These are phyloP conservation scores for Endothia cerciana DNA, from an alignment of 2,329 filamentous ascomycete species.

Conservation along the genomic window DNA sequence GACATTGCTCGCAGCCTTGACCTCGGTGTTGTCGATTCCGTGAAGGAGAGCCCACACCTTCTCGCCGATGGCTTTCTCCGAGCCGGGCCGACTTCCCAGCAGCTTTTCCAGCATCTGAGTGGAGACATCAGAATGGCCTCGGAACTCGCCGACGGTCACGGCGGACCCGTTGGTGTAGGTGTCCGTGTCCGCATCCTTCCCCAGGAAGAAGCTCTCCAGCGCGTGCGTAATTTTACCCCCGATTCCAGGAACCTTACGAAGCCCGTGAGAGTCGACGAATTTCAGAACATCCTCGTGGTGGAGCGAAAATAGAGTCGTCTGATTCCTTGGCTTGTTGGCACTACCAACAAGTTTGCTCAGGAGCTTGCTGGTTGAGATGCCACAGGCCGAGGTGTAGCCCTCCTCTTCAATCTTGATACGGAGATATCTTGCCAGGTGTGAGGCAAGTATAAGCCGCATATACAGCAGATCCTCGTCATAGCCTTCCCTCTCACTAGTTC, in stretches of 20 bases:
- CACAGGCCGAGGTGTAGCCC: slow-evolving; percentile 86
- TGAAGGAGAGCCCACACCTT: slow-evolving; percentile 80
- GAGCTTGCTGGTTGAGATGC: slow-evolving; percentile 85
- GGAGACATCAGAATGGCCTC: slow-evolving; percentile 65
- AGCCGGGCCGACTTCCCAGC: slow-evolving; percentile 67
- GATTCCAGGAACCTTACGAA: slow-evolving; percentile 83
- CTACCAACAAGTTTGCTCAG: slow-evolving; percentile 84
- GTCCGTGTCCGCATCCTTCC: slow-evolving; percentile 38
- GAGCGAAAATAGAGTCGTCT: slow-evolving; percentile 80
- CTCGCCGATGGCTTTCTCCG: slow-evolving; percentile 70
- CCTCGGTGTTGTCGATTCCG: slow-evolving; percentile 76
- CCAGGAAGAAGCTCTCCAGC: slow-evolving; percentile 58
- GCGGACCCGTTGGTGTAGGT: slow-evolving; percentile 44
- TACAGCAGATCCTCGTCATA: slow-evolving; percentile 40
- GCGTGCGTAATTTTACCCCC: slow-evolving; percentile 73
- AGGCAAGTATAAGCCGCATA: slow-evolving; percentile 73
- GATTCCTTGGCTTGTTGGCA: slow-evolving; percentile 82
- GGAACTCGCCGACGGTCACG: slow-evolving; percentile 69
- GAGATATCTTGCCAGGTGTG: slow-evolving; percentile 78
- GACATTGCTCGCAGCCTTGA: slow-evolving; percentile 70
- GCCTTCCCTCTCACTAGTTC: slow-evolving; percentile 10
- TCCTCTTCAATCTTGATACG: slow-evolving; percentile 73
- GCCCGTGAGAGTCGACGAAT: slow-evolving; percentile 77
- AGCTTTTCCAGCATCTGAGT: slow-evolving; percentile 68
- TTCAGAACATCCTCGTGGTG: slow-evolving; percentile 57